Base-by-base conservation (phyloP, 306 rosid genomes). In the Cucurbita ficifolia region DNA sequence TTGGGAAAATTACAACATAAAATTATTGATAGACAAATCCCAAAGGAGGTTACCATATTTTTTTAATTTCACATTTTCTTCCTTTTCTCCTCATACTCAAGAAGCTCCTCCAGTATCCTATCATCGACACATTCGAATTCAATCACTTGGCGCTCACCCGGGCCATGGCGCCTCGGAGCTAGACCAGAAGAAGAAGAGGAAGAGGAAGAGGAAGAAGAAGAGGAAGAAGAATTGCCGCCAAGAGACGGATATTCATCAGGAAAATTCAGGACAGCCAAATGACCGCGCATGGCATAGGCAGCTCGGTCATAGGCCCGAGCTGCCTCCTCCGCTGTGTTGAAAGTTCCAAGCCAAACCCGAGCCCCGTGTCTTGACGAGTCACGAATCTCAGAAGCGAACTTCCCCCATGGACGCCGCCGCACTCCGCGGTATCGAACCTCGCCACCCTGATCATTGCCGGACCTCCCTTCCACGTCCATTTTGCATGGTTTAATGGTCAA, bases 291-390 rank as follows among this genome's bases (percentile, higher is more conserved):
- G 48, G 78, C 35, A 53, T 90, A 90, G 58, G 98, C 98, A 18
- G 96, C 93, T 78, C 88, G 78, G 21, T 93, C 98, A 60, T 93
- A 93, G 16, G 98, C 98, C 62, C 98, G 78, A 8, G 98, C 98
- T 0, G 98, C 98, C 75, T 90, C 98, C 76, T 93, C 98, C 1
- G 98, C 98, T 0, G 98, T 90, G 79, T 75, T 84, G 74, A 90
- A 93, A 1, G 98, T 93, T 45, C 98, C 98, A 0, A 93, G 88
- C 98, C 98, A 93, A 24, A 93, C 80, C 29, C 96, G 76, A 8
- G 84, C 79, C 0, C 98, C 96, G 1, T 93, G 85, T 76, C 90
- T 78, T 0, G 83, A 71, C 0, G 96, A 87, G 82, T 93, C 96
- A 0, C 98, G 87, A 81, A 93, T 93, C 90, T 93, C 98, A 0